Base-by-base conservation (phyloP, 2,329 filamentous ascomycete genomes). In the Ceratocystis smalleyi region DNA sequence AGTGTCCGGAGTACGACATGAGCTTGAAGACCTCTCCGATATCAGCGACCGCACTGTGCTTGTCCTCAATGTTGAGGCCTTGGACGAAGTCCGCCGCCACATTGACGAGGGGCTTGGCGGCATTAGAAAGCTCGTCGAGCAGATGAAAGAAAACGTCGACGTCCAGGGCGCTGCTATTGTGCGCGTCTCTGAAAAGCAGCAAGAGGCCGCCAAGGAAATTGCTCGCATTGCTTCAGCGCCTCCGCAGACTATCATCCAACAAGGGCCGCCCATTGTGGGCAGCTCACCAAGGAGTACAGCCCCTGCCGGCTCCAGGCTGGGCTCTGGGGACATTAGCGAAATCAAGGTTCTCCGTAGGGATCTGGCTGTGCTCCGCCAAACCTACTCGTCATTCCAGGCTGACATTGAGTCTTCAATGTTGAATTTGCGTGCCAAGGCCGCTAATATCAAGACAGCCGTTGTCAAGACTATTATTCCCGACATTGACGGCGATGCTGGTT, bases 71-170 rank as follows among this genome's bases (percentile, higher is more conserved):
- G 82, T 97, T 0, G 94, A 99, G 71, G 83, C 87, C 17, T 80
- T 99, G 3, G 94, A 99, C 72, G 94, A 99, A 74, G 91, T 99
- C 45, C 97, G 97, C 76, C 85, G 86, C 60, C 94, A 97, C 71
- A 91, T 99, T 68, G 94, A 99, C 68, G 92, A 99, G 68, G 90
- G 91, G 51, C 79, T 99, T 61, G 86, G 86, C 8, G 84, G 86
- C 5, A 78, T 99, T 61, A 89, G 86, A 68, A 83, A 84, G 65
- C 81, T 96, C 35, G 85, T 99, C n/a, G 88, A 95, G 69, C 86
- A 89, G 65, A 84, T 99, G 66, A 89, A 88, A 73, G 87, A 88
- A 63, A 86, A 88, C 54, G 81, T 99, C 8, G 87, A 91, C 65
- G 88, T 91, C 57, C 94, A 97, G 71, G 84, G 89, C 60, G 81